Evolutionary conservation across 345 rosid genomes (phyloP).

Genomic region (Murraya paniculata): DNA sequence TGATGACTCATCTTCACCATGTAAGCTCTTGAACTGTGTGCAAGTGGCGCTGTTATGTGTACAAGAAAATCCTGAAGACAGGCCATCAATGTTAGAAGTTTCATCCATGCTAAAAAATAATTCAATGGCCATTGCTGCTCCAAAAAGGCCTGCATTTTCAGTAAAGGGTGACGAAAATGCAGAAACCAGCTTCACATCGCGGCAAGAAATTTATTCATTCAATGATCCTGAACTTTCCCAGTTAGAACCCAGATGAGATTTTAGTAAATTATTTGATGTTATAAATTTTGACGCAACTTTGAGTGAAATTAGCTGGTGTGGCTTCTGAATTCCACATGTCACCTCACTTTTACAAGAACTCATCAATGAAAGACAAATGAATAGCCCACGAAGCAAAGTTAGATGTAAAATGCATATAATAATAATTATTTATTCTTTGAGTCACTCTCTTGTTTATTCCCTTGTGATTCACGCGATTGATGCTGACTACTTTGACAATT

Average conservation of each 20-base stretch:
- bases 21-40: conserved; percentile 13
- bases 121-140: background rate
- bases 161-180: background rate
- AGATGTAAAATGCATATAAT: background rate
- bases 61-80: conserved; percentile 16
- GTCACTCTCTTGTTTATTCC: background rate
- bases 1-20: conserved; percentile 15
- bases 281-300: background rate
- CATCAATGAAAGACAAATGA: conserved; percentile 8
- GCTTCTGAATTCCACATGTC: conserved; percentile 8
- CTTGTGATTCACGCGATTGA: background rate
- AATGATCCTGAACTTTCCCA: conserved; percentile 27
- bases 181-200: background rate
- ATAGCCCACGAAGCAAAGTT: background rate
- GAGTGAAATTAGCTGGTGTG: background rate
- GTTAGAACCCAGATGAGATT: conserved; percentile 27
- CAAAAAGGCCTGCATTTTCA: conserved; percentile 10
- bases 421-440: background rate
- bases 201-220: conserved; percentile 20
- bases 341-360: background rate
- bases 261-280: background rate
- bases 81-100: conserved; percentile 17
- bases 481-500: background rate
- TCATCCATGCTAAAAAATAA: background rate
- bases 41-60: background rate